Base-by-base conservation (phyloP, 352 stramenopile species). In the Phytopythium cucurbitacearum region DNA sequence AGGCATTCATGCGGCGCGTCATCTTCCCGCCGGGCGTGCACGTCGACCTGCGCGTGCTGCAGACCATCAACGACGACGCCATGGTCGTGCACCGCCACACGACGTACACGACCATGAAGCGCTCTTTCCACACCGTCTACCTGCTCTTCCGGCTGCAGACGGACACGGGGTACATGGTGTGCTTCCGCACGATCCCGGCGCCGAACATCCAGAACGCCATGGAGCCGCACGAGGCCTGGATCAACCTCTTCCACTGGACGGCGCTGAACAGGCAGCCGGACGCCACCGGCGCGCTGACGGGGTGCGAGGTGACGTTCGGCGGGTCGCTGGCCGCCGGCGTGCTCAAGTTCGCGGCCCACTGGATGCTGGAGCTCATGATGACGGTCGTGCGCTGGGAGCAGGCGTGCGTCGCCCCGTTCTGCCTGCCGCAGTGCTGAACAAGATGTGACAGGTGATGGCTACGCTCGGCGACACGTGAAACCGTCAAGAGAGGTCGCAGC, bases 361-460 rank as follows among this genome's bases (percentile, higher is more conserved):
- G 78, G 76, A 85, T 87, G 76, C 71, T 89, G n/a, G 76, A 89
- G 65, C 71, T 89, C 57, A 75, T 84, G 38, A 82, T 87, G 71
- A 86, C 72, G 4, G 73, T 86, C 40, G 66, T 89, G 41, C 71
- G 76, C 35, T 87, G 78, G 76, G 78, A 89, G 46, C 85, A 73
- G 40, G 65, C 71, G 6, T 82, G 71, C 47, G 54, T 87, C 10
- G 69, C 71, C 13, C 78, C 78, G 0, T 56, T 87, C 48, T 72
- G 78, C 39, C 76, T 88, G 48, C 65, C 64, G 51, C 55, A 67
- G 48, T 53, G 48, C 21, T 28, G 21, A 28, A 28, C 21, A 28
- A 28, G 21, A 28, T 28, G 21, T 28, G 21, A 28, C 21, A 28
- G 21, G 21, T 28, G 21, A 28, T 28, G 21, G 21, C 21, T 28